A percentile compares a stretch with the other conserved stretches of the same genome.
These are phyloP conservation scores for Ustilago tritici DNA, from an alignment of 1,284 basidiomycete genomes.

Conservation along the genomic window DNA sequence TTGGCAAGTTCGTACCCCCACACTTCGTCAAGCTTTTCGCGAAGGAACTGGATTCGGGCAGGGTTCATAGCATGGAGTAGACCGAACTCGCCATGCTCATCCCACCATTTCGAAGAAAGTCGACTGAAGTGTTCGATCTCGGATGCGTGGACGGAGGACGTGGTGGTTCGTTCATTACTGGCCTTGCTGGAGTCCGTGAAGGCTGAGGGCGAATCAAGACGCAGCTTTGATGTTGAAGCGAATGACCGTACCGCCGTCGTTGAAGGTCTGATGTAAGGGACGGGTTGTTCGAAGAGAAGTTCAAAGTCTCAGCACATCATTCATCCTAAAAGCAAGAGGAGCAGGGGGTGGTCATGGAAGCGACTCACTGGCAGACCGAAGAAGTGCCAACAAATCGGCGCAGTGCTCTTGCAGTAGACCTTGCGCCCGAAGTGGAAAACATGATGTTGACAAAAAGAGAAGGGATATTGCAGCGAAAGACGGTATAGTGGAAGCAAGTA, in stretches of 20 bases:
- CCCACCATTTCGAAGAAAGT: conserved; percentile 95
- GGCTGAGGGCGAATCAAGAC: conserved; percentile 36
- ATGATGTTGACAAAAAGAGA: neutral
- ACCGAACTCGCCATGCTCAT: conserved; percentile 90
- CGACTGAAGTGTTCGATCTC: conserved; percentile 86
- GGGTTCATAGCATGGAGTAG: conserved; percentile 97
- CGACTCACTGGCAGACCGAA: conserved; percentile 44
- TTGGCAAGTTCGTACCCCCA: conserved; percentile 61
- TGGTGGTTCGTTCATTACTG: neutral
- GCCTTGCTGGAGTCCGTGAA: neutral
- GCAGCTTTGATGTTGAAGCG: conserved; percentile 35
- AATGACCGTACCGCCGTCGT: conserved; percentile 20
- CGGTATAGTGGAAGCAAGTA: conserved; percentile 36
- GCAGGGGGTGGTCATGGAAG: neutral
- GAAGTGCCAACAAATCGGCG: conserved; percentile 10
- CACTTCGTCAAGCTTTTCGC: conserved; percentile 76
- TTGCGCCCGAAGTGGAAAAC: conserved; percentile 7
- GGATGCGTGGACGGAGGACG: conserved; percentile 55
- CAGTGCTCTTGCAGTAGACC: conserved; percentile 14
- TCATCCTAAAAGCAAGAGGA: neutral
- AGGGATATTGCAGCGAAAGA: conserved; percentile 22
- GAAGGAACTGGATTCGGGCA: conserved; percentile 84
- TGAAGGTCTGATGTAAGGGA: neutral
- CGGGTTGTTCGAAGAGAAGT: neutral
- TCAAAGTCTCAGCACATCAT: conserved; percentile 23